Evolutionary conservation across 2,329 filamentous ascomycete genomes (phyloP).

Genomic region (Calonectria henricotiae): DNA sequence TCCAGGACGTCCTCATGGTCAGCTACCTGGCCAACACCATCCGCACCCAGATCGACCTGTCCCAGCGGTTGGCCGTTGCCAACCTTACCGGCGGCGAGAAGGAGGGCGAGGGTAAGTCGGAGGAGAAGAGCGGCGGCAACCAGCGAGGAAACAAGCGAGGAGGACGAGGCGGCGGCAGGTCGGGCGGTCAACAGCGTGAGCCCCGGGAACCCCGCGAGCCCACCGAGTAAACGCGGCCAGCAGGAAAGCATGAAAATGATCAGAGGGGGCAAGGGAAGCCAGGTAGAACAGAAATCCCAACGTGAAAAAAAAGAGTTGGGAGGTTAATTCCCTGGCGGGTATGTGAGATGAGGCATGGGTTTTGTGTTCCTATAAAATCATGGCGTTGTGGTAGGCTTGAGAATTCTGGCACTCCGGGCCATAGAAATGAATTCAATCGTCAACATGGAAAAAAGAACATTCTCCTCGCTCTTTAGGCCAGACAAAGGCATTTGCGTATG

Average conservation of each 20-base stretch:
- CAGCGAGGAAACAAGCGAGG: conserved; percentile 69
- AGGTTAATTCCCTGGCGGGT: conserved; percentile 45
- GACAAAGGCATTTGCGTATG: conserved; percentile 38
- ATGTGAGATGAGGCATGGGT: conserved; percentile 54
- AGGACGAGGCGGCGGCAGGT: conserved; percentile 67
- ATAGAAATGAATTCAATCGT: conserved; percentile 59
- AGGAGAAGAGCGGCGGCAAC: conserved; percentile 61
- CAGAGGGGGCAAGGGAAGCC: conserved; percentile 20
- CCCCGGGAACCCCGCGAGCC: conserved; percentile 64
- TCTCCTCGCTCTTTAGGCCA: conserved; percentile 27
- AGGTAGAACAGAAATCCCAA: conserved; percentile 46
- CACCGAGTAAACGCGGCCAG: conserved; percentile 41
- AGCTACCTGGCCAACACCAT: conserved; percentile 99
- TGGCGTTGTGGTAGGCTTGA: conserved; percentile 60
- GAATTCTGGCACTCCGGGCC: conserved; percentile 54
- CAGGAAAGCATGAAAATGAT: conserved; percentile 9
- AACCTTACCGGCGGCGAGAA: conserved; percentile 71
- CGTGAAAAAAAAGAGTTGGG: conserved; percentile 44
- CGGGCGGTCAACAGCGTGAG: conserved; percentile 69
- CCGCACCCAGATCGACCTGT: conserved; percentile 98
- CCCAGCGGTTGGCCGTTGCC: conserved; percentile 92
- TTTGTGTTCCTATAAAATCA: conserved; percentile 57
- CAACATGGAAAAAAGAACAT: conserved; percentile 45
- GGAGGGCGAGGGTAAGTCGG: conserved; percentile 66
- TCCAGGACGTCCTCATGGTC: conserved; percentile 98